Base-by-base conservation (phyloP, 306 rosid species). In the Medicago ruthenica region DNA sequence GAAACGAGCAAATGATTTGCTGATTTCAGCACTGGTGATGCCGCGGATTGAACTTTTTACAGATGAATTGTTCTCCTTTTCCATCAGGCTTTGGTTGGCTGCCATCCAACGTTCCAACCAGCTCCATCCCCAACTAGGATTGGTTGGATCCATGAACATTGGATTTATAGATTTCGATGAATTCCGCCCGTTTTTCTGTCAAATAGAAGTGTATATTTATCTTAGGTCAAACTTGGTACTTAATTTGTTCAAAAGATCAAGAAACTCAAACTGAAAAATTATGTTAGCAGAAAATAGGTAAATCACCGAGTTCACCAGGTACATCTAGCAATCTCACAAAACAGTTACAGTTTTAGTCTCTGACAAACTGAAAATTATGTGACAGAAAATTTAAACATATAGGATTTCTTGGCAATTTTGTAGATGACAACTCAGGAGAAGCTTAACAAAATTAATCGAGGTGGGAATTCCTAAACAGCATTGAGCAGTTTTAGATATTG, bases 71-170 rank as follows among this genome's bases (percentile, higher is more conserved):
- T 87, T 71, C 18, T 93, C 98, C 79, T 90, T 92, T 60, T 87
- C 92, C 39, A 70, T 48, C 51, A 9, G 64, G 75, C 67, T 76
- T 41, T 78, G 87, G 82, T 74, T 80, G 13, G 90, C 91, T 45
- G 97, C 96, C 83, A 81, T 96, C 97, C 98, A 96, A 70, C 98
- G 86, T 69, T 96, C 99, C 79, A 91, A 85, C 99, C 98, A 95
- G 87, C 97, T 92, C 99, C 98, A 96, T 21, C 99, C 99, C 99
- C 99, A 96, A 58, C 88, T 61, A 64, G 99, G 99, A 83, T 92
- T 92, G 75, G 89, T 90, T 80, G 97, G 97, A 87, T 96, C 99
- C 92, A 88, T 92, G 87, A 92, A 96, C 89, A 91, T 81, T 34
- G 98, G 98, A 72, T 87, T 92, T 48, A 88, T 70, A 77, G 91